Evolutionary conservation across 2,329 filamentous ascomycete genomes (phyloP).

Genomic region (Sporothrix schenckii): DNA sequence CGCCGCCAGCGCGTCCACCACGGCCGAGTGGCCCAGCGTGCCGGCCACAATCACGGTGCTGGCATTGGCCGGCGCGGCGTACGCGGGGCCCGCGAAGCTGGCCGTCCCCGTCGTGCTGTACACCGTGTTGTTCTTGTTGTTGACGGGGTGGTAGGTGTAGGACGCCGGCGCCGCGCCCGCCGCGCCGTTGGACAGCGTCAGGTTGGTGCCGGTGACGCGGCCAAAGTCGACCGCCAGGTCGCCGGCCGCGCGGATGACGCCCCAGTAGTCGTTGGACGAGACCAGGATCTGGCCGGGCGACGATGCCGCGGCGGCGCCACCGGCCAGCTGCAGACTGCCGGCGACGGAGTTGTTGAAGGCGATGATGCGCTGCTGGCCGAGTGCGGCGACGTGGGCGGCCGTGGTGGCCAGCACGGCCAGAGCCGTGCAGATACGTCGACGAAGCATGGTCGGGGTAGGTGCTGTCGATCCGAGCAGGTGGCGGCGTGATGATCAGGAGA

Average conservation of each 20-base stretch:
- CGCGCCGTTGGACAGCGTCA: constrained; percentile 58
- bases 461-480: not conserved
- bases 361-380: constrained; percentile 56
- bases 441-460: constrained; percentile 12
- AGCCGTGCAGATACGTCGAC: not conserved
- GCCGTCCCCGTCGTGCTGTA: constrained; percentile 49
- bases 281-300: constrained; percentile 56
- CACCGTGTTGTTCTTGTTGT: constrained; percentile 53
- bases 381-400: constrained; percentile 41
- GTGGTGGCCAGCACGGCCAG: constrained; percentile 10
- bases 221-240: constrained; percentile 71
- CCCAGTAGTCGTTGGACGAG: constrained; percentile 65
- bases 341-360: constrained; percentile 43
- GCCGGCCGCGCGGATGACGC: constrained; percentile 67
- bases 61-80: constrained; percentile 47
- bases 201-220: constrained; percentile 68
- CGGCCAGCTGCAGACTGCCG: constrained; percentile 44
- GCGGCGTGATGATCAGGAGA: not conserved
- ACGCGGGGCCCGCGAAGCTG: constrained; percentile 52
- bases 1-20: constrained; percentile 62
- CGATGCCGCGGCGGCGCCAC: constrained; percentile 33
- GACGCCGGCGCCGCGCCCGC: constrained; percentile 43
- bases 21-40: constrained; percentile 65
- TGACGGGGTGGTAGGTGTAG: constrained; percentile 51
- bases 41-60: constrained; percentile 67